phyloP scores from a whole-genome alignment of 2,329 filamentous ascomycete genomes.

The Fusarium vanettenii region DNA sequence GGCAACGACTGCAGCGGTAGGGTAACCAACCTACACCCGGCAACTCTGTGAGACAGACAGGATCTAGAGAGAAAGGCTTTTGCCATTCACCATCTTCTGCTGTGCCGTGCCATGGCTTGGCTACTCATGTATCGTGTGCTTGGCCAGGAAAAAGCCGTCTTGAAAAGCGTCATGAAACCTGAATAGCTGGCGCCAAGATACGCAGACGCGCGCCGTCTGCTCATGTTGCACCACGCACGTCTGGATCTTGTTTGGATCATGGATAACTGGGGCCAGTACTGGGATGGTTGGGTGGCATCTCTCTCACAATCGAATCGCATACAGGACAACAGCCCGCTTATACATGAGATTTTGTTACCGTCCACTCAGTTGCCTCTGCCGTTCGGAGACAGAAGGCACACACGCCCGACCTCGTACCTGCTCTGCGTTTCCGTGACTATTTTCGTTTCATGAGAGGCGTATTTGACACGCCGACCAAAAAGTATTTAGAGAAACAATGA shows the following conservation, averaged over 20 bases:
- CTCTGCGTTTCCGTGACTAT: constrained; percentile 22
- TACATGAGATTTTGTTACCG: constrained; percentile 2
- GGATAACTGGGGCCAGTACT: constrained; percentile 25
- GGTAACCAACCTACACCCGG: background rate
- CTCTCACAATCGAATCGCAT: background rate
- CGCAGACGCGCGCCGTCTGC: constrained; percentile 26
- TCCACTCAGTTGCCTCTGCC: constrained; percentile 8
- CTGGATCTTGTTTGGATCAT: constrained; percentile 40
- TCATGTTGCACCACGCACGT: constrained; percentile 36
- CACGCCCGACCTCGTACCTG: constrained; percentile 20
- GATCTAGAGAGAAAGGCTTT: background rate
- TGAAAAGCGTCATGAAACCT: constrained; percentile 25
- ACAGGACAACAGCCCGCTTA: background rate
- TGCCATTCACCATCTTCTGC: background rate
- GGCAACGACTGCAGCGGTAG: constrained; percentile 24
- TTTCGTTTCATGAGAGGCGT: constrained; percentile 16
- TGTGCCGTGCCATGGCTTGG: constrained; percentile 8
- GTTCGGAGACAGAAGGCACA: constrained; percentile 19
- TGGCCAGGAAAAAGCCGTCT: constrained; percentile 14
- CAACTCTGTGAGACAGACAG: background rate
- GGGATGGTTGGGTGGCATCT: constrained; percentile 32
- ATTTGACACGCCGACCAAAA: constrained; percentile 11
- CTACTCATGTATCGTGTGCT: constrained; percentile 6
- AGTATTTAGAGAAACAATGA: constrained; percentile 36
- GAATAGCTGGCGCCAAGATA: constrained; percentile 32